Conservation (phyloP, 78 protist genomes). For the Creolimax fragrantissima region DNA sequence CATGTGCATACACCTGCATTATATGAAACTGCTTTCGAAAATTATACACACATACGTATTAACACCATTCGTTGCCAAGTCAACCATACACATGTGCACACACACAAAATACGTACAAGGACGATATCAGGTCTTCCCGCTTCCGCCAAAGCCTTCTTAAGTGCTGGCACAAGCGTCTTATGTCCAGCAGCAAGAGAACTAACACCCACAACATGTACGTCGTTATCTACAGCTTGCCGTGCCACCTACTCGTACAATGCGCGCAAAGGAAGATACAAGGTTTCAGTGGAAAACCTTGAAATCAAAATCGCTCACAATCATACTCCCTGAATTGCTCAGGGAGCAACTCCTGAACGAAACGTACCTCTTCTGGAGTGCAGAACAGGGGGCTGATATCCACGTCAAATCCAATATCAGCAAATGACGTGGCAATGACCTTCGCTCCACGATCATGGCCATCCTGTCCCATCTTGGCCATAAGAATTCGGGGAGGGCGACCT, state of each 20-base stretch:
- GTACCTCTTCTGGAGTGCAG: not conserved
- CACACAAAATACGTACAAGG: conserved; percentile 48
- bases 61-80: too few relatives aligned
- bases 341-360: not conserved
- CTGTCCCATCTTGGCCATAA: conserved; percentile 93
- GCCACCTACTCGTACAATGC: conserved; percentile 80
- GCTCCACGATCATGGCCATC: conserved; percentile 99
- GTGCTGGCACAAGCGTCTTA: conserved; percentile 84
- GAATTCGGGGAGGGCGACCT: conserved; percentile 88
- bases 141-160: conserved; percentile 46
- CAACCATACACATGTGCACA: not conserved
- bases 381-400: conserved; percentile 90
- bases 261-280: too few relatives aligned
- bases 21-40: not conserved
- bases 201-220: conserved; percentile 94
- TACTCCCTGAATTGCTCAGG: not conserved
- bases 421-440: conserved; percentile 90
- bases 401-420: conserved; percentile 95
- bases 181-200: conserved; percentile 94
- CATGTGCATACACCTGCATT: not conserved
- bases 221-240: conserved; percentile 83
- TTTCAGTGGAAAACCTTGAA: too few relatives aligned
- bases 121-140: conserved; percentile 52
- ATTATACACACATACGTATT: not conserved
- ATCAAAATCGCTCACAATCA: not conserved